Evolutionary conservation across 345 rosid species (phyloP).

Genomic region (Citrus sp.): DNA sequence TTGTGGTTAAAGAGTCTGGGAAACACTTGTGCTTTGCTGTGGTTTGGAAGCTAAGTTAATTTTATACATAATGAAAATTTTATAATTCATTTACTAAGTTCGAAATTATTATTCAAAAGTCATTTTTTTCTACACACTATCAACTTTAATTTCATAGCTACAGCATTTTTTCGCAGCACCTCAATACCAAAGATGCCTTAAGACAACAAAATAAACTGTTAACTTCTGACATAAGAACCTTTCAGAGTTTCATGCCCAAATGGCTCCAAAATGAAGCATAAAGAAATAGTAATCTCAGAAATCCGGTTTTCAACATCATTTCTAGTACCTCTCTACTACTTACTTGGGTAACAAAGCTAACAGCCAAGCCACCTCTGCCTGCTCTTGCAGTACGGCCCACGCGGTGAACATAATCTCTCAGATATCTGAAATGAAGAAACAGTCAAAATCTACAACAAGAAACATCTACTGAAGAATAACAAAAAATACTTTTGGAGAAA

Average conservation of each 20-base stretch:
- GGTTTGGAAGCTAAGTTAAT: too few relatives aligned
- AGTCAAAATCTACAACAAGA: constrained; percentile 7
- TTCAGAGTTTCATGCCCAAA: neutral
- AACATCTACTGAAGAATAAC: neutral
- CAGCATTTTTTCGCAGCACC: too few relatives aligned
- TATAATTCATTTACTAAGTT: too few relatives aligned
- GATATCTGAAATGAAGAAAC: constrained; percentile 42
- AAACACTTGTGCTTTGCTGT: too few relatives aligned
- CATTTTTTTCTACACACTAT: too few relatives aligned
- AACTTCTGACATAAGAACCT: neutral
- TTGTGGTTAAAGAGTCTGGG: too few relatives aligned
- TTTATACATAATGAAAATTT: too few relatives aligned
- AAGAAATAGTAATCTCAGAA: neutral
- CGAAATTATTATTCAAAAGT: too few relatives aligned
- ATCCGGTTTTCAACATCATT: neutral
- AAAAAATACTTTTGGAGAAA: neutral
- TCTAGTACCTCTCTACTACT: constrained; percentile 3
- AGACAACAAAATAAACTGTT: neutral
- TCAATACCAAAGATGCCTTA: too few relatives aligned
- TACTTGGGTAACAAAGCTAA: constrained; percentile 84
- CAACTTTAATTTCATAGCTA: too few relatives aligned
- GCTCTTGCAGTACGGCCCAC: constrained; percentile 99
- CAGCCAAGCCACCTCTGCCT: constrained; percentile 87
- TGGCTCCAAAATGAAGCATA: neutral
- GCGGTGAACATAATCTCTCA: constrained; percentile 94